Evolutionary conservation across 2,329 filamentous ascomycete genomes (phyloP), one percentile per base, ranked within the genome.

Genomic region (Alternaria postmessia): DNA sequence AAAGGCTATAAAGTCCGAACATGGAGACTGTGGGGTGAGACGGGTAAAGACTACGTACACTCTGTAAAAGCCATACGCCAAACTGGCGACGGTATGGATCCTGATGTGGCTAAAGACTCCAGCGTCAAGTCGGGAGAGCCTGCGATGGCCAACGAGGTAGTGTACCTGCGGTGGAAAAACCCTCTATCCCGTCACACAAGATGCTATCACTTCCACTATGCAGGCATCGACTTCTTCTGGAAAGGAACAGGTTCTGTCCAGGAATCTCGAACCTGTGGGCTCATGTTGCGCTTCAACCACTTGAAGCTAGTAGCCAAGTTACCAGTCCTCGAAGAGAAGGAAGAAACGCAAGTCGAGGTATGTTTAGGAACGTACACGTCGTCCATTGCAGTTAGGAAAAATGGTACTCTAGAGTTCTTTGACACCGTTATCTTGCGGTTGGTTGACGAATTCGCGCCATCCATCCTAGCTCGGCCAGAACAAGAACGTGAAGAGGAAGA

Each of bases 21-120:
- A 1, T 75, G 71, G 72, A 59, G 75, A 16, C 43, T 76, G 2
- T 76, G 69, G 71, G 72, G 74, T 38, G 75, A 78, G 55, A 68
- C 62, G 1, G 75, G 75, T 8, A 74, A 74, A 49, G 26, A 46
- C 1, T 76, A 72, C 34, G 72, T 77, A 1, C 66, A 62, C 11
- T n/a, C 51, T 1, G 56, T 74, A 6, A 69, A 70, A 22, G 48
- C 41, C 4, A 59, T 54, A 8, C 66, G 73, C 3, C 56, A 65
- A 39, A 59, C 59, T 3, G 65, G 64, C 3, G 57, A 38, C 6
- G 48, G 51, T 5, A 9, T 2, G 0, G 69, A 72, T 59, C 65
- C 66, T n/a, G 68, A 73, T 56, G 47, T 63, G 9, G 22, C 60
- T 6, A 7, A 28, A 7, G 22, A 7, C 7, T 9, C 42, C 7